These are phyloP conservation scores for Pelargonium citronellum DNA, from an alignment of 441 rosid genomes.

Conservation along the genomic window DNA sequence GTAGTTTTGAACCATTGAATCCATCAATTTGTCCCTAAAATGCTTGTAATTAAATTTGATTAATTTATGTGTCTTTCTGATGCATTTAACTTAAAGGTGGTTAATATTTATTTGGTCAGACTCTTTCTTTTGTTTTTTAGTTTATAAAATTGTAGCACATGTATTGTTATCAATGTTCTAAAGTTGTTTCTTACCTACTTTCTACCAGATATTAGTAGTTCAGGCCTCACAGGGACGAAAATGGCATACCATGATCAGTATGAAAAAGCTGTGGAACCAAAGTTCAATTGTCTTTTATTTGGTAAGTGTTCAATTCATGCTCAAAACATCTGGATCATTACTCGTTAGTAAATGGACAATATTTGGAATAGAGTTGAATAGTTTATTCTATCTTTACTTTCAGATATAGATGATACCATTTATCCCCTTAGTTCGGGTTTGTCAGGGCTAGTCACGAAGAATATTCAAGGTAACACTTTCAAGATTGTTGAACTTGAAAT, in stretches of 20 bases:
- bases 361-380: too few relatives aligned
- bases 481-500: not conserved
- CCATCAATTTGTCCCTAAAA: too few relatives aligned
- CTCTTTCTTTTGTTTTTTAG: too few relatives aligned
- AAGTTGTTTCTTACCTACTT: too few relatives aligned
- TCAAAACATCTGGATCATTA: not conserved
- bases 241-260: conserved; percentile 42
- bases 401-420: conserved; percentile 89
- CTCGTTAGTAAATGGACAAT: not conserved
- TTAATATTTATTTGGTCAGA: too few relatives aligned
- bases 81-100: too few relatives aligned
- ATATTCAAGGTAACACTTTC: conserved; percentile 48
- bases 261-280: conserved; percentile 28
- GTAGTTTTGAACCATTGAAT: too few relatives aligned
- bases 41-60: too few relatives aligned
- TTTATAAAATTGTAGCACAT: too few relatives aligned
- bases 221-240: not conserved
- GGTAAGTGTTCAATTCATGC: conserved; percentile 37
- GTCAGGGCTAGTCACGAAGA: conserved; percentile 47
- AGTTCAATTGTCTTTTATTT: conserved; percentile 72
- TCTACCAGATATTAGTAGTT: too few relatives aligned
- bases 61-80: too few relatives aligned
- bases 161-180: too few relatives aligned
- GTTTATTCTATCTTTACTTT: conserved; percentile 7
- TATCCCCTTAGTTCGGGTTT: conserved; percentile 70